Percentiles rank a stretch among this genome's conserved stretches.
phyloP scores from a whole-genome alignment of 2,329 filamentous ascomycete genomes.

The Stemphylium beticola region DNA sequence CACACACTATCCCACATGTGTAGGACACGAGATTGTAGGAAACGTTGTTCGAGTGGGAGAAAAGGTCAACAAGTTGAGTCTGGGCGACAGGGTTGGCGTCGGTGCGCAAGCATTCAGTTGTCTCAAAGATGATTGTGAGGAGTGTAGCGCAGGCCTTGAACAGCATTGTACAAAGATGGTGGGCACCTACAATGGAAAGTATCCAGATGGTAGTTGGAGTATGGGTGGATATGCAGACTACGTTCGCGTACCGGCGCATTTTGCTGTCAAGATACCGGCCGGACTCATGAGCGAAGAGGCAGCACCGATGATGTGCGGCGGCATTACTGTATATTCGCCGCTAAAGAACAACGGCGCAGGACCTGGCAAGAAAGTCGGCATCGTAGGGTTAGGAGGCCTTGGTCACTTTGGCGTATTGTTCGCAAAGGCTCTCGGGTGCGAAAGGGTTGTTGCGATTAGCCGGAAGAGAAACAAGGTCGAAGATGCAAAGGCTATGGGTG shows the following conservation, averaged over 20 bases:
- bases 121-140: slow-evolving; percentile 57
- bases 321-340: slow-evolving; percentile 75
- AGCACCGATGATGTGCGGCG: slow-evolving; percentile 78
- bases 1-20: slow-evolving; percentile 52
- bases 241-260: slow-evolving; percentile 63
- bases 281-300: slow-evolving; percentile 57
- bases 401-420: slow-evolving; percentile 77
- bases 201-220: slow-evolving; percentile 63
- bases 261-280: slow-evolving; percentile 64
- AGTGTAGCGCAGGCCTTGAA: slow-evolving; percentile 56
- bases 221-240: slow-evolving; percentile 69
- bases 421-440: slow-evolving; percentile 72
- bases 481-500: slow-evolving; percentile 68
- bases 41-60: slow-evolving; percentile 46
- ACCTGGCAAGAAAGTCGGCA: slow-evolving; percentile 72
- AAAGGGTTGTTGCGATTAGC: slow-evolving; percentile 69
- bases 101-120: slow-evolving; percentile 59
- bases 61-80: slow-evolving; percentile 54
- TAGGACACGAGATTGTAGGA: slow-evolving; percentile 54
- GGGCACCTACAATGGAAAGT: slow-evolving; percentile 66
- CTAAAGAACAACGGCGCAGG: slow-evolving; percentile 70
- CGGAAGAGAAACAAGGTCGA: slow-evolving; percentile 64
- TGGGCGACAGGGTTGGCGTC: slow-evolving; percentile 66
- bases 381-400: slow-evolving; percentile 75
- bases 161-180: slow-evolving; percentile 56